phyloP scores from a whole-genome alignment of 2,329 filamentous ascomycete genomes.

The Tolypocladium capitatum region DNA sequence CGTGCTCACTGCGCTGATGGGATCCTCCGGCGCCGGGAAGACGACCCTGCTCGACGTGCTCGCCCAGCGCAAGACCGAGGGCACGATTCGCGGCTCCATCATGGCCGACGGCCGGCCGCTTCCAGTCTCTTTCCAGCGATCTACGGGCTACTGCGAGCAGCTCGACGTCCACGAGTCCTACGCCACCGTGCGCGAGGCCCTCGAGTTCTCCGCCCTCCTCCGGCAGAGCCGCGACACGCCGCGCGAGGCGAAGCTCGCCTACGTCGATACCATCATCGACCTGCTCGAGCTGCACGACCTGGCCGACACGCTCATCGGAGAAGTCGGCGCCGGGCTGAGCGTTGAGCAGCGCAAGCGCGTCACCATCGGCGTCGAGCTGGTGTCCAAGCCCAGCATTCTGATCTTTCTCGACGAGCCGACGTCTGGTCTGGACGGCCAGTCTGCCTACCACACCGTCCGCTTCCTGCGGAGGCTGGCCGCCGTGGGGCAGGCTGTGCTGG shows the following conservation, averaged over 20 bases:
- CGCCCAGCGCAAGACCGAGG: slow-evolving; percentile 67
- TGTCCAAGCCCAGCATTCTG: slow-evolving; percentile 45
- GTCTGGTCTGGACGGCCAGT: slow-evolving; percentile 53
- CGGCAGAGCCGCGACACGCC: slow-evolving; percentile 54
- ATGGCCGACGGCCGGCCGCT: slow-evolving; percentile 61
- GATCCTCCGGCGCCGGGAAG: slow-evolving; percentile 70
- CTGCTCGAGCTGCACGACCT: slow-evolving; percentile 36
- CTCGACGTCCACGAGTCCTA: slow-evolving; percentile 65
- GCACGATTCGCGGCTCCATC: slow-evolving; percentile 61
- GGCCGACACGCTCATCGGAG: slow-evolving; percentile 33
- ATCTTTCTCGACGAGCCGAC: slow-evolving; percentile 52
- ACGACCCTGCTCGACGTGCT: slow-evolving; percentile 75
- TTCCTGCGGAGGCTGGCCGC: slow-evolving; percentile 55
- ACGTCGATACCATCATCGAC: slow-evolving; percentile 69
- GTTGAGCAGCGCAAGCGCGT: slow-evolving; percentile 41
- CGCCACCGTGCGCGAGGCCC: slow-evolving; percentile 62
- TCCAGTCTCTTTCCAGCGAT: slow-evolving; percentile 63
- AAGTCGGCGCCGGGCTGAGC: slow-evolving; percentile 37
- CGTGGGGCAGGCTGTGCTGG: slow-evolving; percentile 52
- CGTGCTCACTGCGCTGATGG: slow-evolving; percentile 68
- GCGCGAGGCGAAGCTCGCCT: slow-evolving; percentile 56
- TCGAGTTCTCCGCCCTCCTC: slow-evolving; percentile 61
- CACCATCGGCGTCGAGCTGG: slow-evolving; percentile 48
- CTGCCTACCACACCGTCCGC: slow-evolving; percentile 51
- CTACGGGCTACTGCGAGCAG: slow-evolving; percentile 70